These are phyloP conservation scores for Aphanomyces stellatus DNA, from an alignment of 352 stramenopile species.

Conservation along the genomic window DNA sequence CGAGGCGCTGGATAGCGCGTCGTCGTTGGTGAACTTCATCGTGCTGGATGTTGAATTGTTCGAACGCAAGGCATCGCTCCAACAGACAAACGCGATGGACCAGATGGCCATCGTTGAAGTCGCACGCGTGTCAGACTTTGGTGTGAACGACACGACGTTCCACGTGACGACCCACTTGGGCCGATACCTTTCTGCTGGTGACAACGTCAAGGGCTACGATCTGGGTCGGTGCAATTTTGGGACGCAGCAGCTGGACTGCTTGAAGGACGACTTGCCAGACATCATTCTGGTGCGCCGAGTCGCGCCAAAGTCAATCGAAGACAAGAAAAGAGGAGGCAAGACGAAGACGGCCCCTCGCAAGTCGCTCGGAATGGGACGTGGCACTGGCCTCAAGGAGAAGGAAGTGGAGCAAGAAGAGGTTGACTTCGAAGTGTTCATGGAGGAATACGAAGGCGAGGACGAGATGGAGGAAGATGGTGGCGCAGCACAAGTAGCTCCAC, in stretches of 20 bases:
- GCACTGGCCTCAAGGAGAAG: slow-evolving; percentile 52
- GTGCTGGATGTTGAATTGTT: slow-evolving; percentile 61
- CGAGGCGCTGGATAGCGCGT: slow-evolving; percentile 39
- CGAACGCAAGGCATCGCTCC: too few relatives aligned
- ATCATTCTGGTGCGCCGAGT: slow-evolving; percentile 63
- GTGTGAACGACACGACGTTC: slow-evolving; percentile 71
- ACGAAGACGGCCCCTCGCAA: slow-evolving; percentile 31
- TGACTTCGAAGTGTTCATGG: slow-evolving; percentile 50
- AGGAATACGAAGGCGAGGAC: slow-evolving; percentile 42
- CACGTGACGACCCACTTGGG: slow-evolving; percentile 53
- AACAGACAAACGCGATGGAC: too few relatives aligned
- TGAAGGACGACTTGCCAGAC: slow-evolving; percentile 54
- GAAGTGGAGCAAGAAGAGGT: slow-evolving; percentile 37
- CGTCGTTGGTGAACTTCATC: slow-evolving; percentile 53
- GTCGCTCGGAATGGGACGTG: slow-evolving; percentile 13
- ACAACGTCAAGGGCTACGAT: slow-evolving; percentile 69
- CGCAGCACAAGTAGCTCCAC: too few relatives aligned
- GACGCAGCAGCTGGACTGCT: slow-evolving; percentile 26
- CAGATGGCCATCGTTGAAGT: slow-evolving; percentile 49
- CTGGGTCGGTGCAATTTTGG: slow-evolving; percentile 47
- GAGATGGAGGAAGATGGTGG: too few relatives aligned
- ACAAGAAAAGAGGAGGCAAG: slow-evolving; percentile 33
- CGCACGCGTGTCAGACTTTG: slow-evolving; percentile 56
- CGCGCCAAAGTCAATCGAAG: slow-evolving; percentile 31
- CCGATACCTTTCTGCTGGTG: slow-evolving; percentile 41